phyloP scores from a whole-genome alignment of 192 early-diverging fungal species.

The Entophlyctis helioformis region DNA sequence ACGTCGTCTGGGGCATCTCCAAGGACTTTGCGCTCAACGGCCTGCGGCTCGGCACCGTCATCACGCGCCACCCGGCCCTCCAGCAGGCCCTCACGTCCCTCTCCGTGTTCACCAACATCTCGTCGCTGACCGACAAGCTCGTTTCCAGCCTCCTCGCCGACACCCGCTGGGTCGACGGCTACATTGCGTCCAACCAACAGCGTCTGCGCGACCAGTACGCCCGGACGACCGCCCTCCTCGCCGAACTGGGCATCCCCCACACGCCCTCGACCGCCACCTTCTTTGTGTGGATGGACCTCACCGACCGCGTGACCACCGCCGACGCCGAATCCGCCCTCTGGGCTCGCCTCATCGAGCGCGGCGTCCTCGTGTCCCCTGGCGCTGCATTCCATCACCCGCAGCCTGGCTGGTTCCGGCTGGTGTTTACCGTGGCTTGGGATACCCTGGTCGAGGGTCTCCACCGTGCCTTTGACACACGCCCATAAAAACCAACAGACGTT shows the following conservation, averaged over 20 bases:
- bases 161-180: conserved; percentile 38
- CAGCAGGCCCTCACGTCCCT: conserved; percentile 1
- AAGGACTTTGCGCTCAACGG: conserved; percentile 80
- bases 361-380: conserved; percentile 58
- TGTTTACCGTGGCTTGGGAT: conserved; percentile 6
- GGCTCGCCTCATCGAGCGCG: conserved; percentile 9
- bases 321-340: background rate
- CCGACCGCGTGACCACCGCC: background rate
- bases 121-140: conserved; percentile 45
- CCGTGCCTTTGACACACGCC: too few species aligned
- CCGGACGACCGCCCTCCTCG: conserved; percentile 21
- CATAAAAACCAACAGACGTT: too few species aligned
- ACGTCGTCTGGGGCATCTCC: conserved; percentile 67
- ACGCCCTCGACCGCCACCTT: conserved; percentile 55
- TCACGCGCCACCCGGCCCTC: conserved; percentile 21
- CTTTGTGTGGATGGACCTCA: conserved; percentile 38
- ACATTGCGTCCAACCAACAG: conserved; percentile 45
- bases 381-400: conserved; percentile 42
- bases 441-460: too few species aligned
- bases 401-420: conserved; percentile 17
- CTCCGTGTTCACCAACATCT: conserved; percentile 46
- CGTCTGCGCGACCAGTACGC: conserved; percentile 41
- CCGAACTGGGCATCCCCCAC: conserved; percentile 32
- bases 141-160: conserved; percentile 43
- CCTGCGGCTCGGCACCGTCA: conserved; percentile 49